Conservation (phyloP, 768 basidiomycete species). For the Candolleomyces efflorescens region DNA sequence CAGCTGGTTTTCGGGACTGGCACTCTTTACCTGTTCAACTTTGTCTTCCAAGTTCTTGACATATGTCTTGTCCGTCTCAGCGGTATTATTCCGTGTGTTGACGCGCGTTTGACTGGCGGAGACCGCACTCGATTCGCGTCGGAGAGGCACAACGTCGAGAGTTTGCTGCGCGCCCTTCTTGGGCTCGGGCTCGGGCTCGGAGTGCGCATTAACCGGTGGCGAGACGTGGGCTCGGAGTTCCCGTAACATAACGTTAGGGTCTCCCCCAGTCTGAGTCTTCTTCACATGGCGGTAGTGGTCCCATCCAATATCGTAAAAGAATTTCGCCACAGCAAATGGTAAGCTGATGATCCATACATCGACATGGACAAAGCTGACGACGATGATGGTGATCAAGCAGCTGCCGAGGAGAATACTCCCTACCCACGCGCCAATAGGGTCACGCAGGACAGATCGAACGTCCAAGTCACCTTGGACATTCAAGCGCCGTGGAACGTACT, state of each 20-base stretch:
- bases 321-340: constrained; percentile 54
- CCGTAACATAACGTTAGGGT: neutral
- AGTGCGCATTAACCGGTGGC: neutral
- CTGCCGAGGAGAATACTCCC: constrained; percentile 62
- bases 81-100: constrained; percentile 4
- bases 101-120: neutral
- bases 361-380: constrained; percentile 68
- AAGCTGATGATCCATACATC: constrained; percentile 84
- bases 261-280: constrained; percentile 1
- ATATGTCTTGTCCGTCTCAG: neutral
- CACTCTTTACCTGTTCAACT: neutral
- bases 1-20: neutral
- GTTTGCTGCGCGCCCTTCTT: neutral
- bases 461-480: constrained; percentile 32
- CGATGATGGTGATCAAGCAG: constrained; percentile 71
- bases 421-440: constrained; percentile 70
- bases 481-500: constrained; percentile 49
- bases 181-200: neutral
- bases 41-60: too few species aligned
- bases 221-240: neutral
- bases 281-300: neutral
- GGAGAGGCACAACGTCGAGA: too few species aligned
- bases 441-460: constrained; percentile 61
- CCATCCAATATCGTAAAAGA: neutral
- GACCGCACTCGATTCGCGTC: neutral